Percentiles rank a stretch among this genome's conserved stretches.
Conservation (phyloP, 345 rosid genomes). For the Pelargonium nanum region DNA sequence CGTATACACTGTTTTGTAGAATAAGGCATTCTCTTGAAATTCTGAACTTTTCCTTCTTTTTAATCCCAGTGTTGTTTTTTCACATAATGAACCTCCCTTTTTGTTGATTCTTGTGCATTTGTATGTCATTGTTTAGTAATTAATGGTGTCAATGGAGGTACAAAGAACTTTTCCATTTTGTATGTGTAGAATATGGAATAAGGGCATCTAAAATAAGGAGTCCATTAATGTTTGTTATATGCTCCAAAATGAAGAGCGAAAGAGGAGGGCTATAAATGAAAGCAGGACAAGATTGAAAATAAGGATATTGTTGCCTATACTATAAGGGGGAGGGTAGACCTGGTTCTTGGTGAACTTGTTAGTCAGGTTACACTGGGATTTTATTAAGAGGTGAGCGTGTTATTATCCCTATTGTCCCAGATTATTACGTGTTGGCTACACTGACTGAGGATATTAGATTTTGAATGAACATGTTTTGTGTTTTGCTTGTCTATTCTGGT, state of each 20-base stretch:
- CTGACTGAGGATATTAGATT: no score
- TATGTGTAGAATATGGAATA: slow-evolving; percentile 30
- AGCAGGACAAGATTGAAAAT: no score
- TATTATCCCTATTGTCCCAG: no score
- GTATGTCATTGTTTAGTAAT: slow-evolving; percentile 9
- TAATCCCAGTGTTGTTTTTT: slow-evolving; percentile 38
- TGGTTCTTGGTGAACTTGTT: neutral
- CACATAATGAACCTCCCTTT: slow-evolving; percentile 36
- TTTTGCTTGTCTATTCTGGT: neutral
- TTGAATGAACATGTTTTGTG: neutral
- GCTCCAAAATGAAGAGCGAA: slow-evolving; percentile 8
- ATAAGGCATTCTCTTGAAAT: slow-evolving; percentile 17
- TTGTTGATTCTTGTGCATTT: slow-evolving; percentile 24
- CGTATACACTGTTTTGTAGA: slow-evolving; percentile 49
- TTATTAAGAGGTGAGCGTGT: no score
- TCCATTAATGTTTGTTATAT: slow-evolving; percentile 12
- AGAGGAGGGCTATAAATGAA: neutral
- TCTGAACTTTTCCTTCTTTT: slow-evolving; percentile 15
- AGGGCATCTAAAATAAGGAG: slow-evolving; percentile 16
- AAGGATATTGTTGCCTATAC: neutral
- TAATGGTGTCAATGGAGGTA: slow-evolving; percentile 9
- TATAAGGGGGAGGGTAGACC: neutral
- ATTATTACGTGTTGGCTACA: no score
- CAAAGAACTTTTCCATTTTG: slow-evolving; percentile 16
- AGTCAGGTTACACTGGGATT: neutral